Evolutionary conservation across 108 stramenopile species (phyloP).

Genomic region (Cyclotella cryptica): DNA sequence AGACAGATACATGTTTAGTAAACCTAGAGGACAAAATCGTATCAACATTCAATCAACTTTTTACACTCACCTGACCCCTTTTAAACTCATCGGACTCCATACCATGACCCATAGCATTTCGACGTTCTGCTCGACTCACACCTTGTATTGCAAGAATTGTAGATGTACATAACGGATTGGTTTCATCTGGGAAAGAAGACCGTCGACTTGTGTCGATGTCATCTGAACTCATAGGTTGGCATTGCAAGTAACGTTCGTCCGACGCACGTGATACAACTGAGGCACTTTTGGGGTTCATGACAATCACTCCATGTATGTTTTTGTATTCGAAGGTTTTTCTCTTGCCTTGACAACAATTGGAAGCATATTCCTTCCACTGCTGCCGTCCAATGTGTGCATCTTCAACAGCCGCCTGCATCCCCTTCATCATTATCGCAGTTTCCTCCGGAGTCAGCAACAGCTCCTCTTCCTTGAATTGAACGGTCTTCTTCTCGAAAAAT

Average conservation of each 20-base stretch:
- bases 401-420: constrained; percentile 49
- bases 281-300: constrained; percentile 54
- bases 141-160: constrained; percentile 80
- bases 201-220: background rate
- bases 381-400: constrained; percentile 38
- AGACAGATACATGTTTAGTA: too few relatives aligned
- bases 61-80: constrained; percentile 35
- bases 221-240: background rate
- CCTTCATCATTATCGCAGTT: constrained; percentile 42
- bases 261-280: constrained; percentile 48
- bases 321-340: background rate
- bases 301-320: constrained; percentile 47
- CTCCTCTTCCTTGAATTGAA: constrained; percentile 60
- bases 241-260: constrained; percentile 37
- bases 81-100: constrained; percentile 57
- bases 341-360: constrained; percentile 1
- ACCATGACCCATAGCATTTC: constrained; percentile 46
- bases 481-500: constrained; percentile 64
- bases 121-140: constrained; percentile 77
- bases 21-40: background rate
- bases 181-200: constrained; percentile 26
- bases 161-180: constrained; percentile 72
- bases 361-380: constrained; percentile 17
- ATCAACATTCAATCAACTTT: background rate
- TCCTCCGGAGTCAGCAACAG: constrained; percentile 47